Conservation (phyloP, 2,329 filamentous ascomycete genomes). For the Aspergillus proliferans region DNA sequence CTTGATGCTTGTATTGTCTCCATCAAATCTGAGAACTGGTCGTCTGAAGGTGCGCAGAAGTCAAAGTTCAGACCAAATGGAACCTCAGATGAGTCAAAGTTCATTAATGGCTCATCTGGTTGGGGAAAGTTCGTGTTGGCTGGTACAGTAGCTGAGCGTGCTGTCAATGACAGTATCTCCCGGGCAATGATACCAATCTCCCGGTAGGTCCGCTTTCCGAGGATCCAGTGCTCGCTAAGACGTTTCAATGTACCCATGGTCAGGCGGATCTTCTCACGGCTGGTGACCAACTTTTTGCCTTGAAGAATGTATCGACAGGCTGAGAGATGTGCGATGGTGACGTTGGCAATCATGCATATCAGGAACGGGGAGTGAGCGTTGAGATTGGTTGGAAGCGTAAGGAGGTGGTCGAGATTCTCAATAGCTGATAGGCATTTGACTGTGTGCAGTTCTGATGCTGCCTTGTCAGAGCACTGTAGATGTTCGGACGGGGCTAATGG, state of each 20-base stretch:
- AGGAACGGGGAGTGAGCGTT: slow-evolving; percentile 35
- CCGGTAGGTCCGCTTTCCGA: slow-evolving; percentile 26
- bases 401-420: slow-evolving; percentile 31
- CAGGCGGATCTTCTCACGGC: slow-evolving; percentile 35
- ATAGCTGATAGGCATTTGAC: slow-evolving; percentile 30
- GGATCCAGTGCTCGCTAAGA: slow-evolving; percentile 30
- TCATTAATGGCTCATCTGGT: neutral
- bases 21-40: no score
- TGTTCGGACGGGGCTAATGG: slow-evolving; percentile 11
- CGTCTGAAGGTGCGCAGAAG: neutral
- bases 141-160: neutral
- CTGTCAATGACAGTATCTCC: slow-evolving; percentile 16
- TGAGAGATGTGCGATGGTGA: slow-evolving; percentile 54
- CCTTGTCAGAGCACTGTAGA: slow-evolving; percentile 5
- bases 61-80: neutral
- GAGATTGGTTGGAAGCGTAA: slow-evolving; percentile 30
- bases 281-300: slow-evolving; percentile 24
- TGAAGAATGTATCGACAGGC: slow-evolving; percentile 33
- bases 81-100: neutral
- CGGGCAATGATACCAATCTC: slow-evolving; percentile 37
- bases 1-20: no score
- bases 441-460: slow-evolving; percentile 32
- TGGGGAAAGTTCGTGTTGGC: neutral
- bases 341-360: slow-evolving; percentile 38
- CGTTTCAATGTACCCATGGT: slow-evolving; percentile 34